Evolutionary conservation across 441 rosid species (phyloP).

Genomic region (Metrosideros polymorpha): DNA sequence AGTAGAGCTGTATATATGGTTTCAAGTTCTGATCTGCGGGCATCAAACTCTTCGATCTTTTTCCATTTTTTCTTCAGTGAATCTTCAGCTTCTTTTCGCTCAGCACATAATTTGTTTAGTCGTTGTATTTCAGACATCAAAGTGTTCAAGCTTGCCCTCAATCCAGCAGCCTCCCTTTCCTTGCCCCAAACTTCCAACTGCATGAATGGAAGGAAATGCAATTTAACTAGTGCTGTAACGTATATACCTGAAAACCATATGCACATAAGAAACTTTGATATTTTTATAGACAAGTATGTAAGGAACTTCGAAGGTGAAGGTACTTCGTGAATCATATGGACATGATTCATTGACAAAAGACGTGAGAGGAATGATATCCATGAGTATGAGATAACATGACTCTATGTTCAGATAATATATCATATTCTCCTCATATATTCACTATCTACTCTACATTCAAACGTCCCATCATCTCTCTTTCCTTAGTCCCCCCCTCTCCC

Average conservation of each 20-base stretch:
- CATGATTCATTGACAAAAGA: not conserved
- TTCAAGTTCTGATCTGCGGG: slow-evolving; percentile 93
- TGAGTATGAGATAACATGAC: not conserved
- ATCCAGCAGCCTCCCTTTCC: slow-evolving; percentile 88
- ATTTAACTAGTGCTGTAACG: not conserved
- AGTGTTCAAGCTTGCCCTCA: slow-evolving; percentile 80
- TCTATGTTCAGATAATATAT: not conserved
- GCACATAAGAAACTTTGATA: not conserved
- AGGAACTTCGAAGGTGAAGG: not conserved
- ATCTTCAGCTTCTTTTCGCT: slow-evolving; percentile 94
- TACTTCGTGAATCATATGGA: not conserved
- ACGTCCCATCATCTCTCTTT: not conserved
- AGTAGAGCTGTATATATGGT: slow-evolving; percentile 69
- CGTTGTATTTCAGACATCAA: slow-evolving; percentile 80
- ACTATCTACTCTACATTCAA: not conserved
- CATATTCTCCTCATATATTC: not conserved
- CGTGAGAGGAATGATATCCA: not conserved
- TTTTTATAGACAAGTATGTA: not conserved
- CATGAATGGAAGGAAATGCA: slow-evolving; percentile 3
- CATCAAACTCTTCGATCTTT: slow-evolving; percentile 92
- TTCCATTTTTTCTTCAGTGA: slow-evolving; percentile 88
- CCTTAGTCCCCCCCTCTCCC: not conserved
- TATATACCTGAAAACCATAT: not conserved
- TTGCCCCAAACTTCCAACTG: slow-evolving; percentile 96
- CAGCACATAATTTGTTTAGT: slow-evolving; percentile 75